Base-by-base conservation (phyloP, 805 yeast genomes). In the Yamadazyma sp. region DNA sequence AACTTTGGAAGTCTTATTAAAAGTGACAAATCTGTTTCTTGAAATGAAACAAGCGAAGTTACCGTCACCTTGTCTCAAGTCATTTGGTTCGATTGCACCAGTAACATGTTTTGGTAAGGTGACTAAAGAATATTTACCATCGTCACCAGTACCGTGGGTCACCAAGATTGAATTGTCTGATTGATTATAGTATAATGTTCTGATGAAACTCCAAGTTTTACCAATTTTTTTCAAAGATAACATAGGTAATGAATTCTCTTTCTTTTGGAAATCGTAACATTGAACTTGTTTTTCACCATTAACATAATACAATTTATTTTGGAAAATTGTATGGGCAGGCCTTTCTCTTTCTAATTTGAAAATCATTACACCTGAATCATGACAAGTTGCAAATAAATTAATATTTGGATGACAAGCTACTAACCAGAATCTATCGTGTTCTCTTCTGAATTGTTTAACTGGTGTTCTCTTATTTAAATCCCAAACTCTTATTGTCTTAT, bases 341-440 rank as follows among this genome's bases (percentile, higher is more conserved):
- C 98, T 81, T 70, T 93, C 99, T 58, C 98, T 84, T 60, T 87
- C 96, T 42, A 93, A 74, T 66, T 93, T 93, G 76, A 93, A 94
- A 32, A 93, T 95, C 95, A 89, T 89, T 20, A 88, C 94, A 59
- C 99, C 99, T 11, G 88, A 75, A 62, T 94, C 98, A 63, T 91
- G 98, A 51, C 95, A 91, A 20, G 96, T 83, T 37, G 96, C 98
- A 67, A 93, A 88, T 53, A 93, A 73, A 60, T 93, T 93, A 61
- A 91, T 82, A 30, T 73, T 68, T 41, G 97, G 97, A 59, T 93
- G 99, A 30, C 86, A 75, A 12, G 89, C 81, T 45, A 91, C 70
- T 49, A 86, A 69, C 98, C 98, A 93, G 64, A 93, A 89, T 62
- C 97, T 77, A 58, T 91, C 98, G 54, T 80, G 76, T 48, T 89